These are phyloP conservation scores for Kwoniella dejecticola DNA, from an alignment of 768 basidiomycete genomes.

Conservation along the genomic window DNA sequence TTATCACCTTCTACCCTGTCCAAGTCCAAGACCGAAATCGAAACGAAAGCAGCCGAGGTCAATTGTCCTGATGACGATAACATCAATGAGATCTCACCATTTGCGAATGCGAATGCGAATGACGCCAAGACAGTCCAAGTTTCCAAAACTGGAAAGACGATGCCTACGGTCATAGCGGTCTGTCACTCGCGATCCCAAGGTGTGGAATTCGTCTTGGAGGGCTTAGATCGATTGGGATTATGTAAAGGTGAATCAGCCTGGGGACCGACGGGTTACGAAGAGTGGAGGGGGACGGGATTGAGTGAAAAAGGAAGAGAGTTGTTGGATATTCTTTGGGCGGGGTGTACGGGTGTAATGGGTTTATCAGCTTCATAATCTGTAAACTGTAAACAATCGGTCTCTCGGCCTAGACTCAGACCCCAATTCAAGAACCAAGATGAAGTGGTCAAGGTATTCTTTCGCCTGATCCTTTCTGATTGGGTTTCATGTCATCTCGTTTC, in stretches of 20 bases:
- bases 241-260: constrained; percentile 58
- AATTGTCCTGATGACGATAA: no score
- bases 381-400: neutral
- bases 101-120: neutral
- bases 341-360: constrained; percentile 54
- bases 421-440: neutral
- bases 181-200: constrained; percentile 56
- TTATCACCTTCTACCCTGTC: neutral
- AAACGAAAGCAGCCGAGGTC: no score
- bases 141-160: constrained; percentile 64
- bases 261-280: constrained; percentile 58
- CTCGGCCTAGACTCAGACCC: no score
- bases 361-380: constrained; percentile 19
- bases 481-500: no score
- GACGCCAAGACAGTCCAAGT: constrained; percentile 19
- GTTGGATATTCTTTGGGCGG: constrained; percentile 54
- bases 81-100: constrained; percentile 7
- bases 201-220: constrained; percentile 78
- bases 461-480: no score
- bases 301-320: constrained; percentile 49
- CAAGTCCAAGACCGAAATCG: no score
- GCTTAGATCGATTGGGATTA: constrained; percentile 73
- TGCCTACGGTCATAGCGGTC: constrained; percentile 61
- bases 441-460: neutral
- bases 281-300: constrained; percentile 53